phyloP scores from a whole-genome alignment of 2,329 filamentous ascomycete species.

The Aspergillus floridensis region DNA sequence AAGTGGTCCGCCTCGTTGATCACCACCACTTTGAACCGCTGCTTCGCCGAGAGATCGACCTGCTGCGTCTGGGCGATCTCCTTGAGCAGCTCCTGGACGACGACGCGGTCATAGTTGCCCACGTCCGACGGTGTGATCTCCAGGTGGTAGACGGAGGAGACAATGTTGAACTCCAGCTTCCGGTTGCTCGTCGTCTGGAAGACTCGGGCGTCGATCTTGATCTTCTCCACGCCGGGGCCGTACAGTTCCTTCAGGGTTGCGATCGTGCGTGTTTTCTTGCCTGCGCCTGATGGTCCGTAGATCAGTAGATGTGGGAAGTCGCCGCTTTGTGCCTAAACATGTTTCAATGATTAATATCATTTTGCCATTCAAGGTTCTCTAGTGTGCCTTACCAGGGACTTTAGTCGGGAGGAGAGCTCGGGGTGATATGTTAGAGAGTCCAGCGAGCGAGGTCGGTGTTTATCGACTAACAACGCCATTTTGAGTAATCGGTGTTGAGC shows the following conservation, averaged over 20 bases:
- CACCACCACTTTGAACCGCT: slow-evolving; percentile 96
- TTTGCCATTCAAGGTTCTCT: not conserved
- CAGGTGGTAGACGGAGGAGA: slow-evolving; percentile 93
- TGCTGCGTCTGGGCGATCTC: slow-evolving; percentile 99
- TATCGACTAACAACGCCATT: slow-evolving; percentile 66
- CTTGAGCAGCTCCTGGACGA: slow-evolving; percentile 92
- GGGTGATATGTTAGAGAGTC: slow-evolving; percentile 75
- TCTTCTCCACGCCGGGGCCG: slow-evolving; percentile 96
- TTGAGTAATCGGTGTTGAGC: slow-evolving; percentile 9
- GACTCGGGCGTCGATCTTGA: slow-evolving; percentile 96
- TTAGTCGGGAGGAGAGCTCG: slow-evolving; percentile 81
- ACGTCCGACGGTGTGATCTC: slow-evolving; percentile 98
- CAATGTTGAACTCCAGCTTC: slow-evolving; percentile 99
- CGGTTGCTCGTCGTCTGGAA: slow-evolving; percentile 95
- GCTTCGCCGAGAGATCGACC: slow-evolving; percentile 86
- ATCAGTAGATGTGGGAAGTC: slow-evolving; percentile 98
- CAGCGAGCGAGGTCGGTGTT: slow-evolving; percentile 54
- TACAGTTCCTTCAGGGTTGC: slow-evolving; percentile 94
- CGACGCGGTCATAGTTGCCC: slow-evolving; percentile 92
- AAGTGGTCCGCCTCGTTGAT: slow-evolving; percentile 98
- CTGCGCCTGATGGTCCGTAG: slow-evolving; percentile 92
- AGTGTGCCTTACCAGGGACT: slow-evolving; percentile 65
- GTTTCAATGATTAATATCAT: slow-evolving; percentile 15
- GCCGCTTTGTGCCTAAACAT: slow-evolving; percentile 78
- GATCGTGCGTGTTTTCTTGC: slow-evolving; percentile 96